Evolutionary conservation across 2,329 filamentous ascomycete species (phyloP).

Genomic region (Paraconiothyrium sp.): DNA sequence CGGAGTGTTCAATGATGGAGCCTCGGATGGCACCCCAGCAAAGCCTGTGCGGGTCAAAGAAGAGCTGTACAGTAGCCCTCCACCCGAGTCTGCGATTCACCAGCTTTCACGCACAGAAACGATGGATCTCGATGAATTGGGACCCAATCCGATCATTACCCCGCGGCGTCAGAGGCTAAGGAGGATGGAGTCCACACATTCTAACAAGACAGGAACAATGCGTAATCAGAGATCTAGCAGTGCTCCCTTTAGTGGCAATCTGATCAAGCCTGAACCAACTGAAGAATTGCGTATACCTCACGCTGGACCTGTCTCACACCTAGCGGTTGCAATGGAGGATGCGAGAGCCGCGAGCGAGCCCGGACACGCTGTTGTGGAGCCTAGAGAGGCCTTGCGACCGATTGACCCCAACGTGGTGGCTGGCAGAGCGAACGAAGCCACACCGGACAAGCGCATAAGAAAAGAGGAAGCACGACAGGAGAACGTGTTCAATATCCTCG

Average conservation of each 20-base stretch:
- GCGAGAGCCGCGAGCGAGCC: constrained; percentile 35
- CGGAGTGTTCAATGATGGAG: constrained; percentile 29
- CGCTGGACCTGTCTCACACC: not conserved
- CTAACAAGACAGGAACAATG: constrained; percentile 23
- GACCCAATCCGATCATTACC: constrained; percentile 40
- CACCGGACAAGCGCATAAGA: constrained; percentile 33
- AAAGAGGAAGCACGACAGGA: constrained; percentile 17
- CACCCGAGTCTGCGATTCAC: constrained; percentile 21
- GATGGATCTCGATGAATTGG: constrained; percentile 56
- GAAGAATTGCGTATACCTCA: constrained; percentile 12
- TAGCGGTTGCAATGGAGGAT: constrained; percentile 18
- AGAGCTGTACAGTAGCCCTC: constrained; percentile 50
- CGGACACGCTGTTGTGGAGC: constrained; percentile 14
- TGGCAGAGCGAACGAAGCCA: constrained; percentile 21
- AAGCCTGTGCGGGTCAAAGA: constrained; percentile 52
- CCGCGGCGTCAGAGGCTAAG: constrained; percentile 33
- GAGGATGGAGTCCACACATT: constrained; percentile 18
- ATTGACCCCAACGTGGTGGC: constrained; percentile 40
- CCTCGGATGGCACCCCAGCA: constrained; percentile 40
- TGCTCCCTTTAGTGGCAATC: constrained; percentile 34
- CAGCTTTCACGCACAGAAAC: constrained; percentile 49
- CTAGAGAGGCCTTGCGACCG: constrained; percentile 27
- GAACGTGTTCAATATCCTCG: constrained; percentile 27
- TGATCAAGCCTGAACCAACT: constrained; percentile 27
- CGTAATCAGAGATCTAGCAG: constrained; percentile 43